These are phyloP conservation scores for Beverwykella pulmonaria DNA, from an alignment of 495 filamentous ascomycete species.

Conservation along the genomic window DNA sequence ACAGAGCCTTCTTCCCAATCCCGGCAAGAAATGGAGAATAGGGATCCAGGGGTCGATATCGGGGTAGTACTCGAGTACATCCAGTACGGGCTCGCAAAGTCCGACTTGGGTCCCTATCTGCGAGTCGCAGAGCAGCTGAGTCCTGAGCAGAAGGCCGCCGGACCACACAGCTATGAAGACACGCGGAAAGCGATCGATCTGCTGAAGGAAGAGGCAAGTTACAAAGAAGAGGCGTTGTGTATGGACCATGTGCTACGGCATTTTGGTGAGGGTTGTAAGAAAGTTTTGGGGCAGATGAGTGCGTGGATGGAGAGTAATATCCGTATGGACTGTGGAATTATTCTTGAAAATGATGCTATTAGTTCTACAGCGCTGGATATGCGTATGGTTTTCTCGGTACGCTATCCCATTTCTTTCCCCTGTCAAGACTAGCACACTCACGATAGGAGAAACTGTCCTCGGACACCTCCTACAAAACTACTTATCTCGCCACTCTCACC, in stretches of 20 bases:
- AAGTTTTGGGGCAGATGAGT: conserved; percentile 28
- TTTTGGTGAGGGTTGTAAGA: conserved; percentile 6
- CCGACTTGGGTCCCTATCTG: conserved; percentile 29
- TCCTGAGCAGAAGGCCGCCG: background rate
- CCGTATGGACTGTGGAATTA: conserved; percentile 29
- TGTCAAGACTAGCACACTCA: no score
- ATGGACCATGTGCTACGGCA: conserved; percentile 16
- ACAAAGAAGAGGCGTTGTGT: conserved; percentile 29
- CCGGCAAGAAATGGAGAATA: conserved; percentile 51
- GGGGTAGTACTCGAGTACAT: conserved; percentile 41
- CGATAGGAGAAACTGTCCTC: background rate
- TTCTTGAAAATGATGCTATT: conserved; percentile 22
- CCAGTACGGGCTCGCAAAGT: conserved; percentile 31
- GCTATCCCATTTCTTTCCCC: background rate
- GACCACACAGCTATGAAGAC: conserved; percentile 23
- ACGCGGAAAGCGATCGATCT: conserved; percentile 27
- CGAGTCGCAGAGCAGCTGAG: conserved; percentile 1
- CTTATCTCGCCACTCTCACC: background rate
- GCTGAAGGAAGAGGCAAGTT: conserved; percentile 23
- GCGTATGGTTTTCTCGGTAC: conserved; percentile 41
- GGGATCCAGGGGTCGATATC: conserved; percentile 43
- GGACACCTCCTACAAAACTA: background rate
- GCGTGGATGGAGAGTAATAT: conserved; percentile 29
- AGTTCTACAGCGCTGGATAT: conserved; percentile 27
- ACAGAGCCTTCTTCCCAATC: conserved; percentile 50